Evolutionary conservation across 331 rosid species (phyloP), one percentile per base, ranked within the genome.

Genomic region (Rosa hybrid): DNA sequence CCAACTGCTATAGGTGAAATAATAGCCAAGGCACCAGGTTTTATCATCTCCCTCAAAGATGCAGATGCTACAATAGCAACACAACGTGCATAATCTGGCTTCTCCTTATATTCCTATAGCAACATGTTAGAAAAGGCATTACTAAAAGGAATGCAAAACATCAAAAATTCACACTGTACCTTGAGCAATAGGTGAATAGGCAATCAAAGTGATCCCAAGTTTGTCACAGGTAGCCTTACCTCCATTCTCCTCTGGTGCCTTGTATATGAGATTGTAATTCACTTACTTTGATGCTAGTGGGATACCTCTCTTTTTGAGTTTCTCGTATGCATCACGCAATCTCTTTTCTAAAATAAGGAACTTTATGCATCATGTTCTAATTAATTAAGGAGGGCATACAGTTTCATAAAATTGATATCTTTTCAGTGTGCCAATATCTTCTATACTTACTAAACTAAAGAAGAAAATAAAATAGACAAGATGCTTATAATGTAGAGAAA

Each of bases 31-130:
- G 92, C 98, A 77, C 99, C 97, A 72, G 98, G 99, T 85, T 96
- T 96, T 81, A 91, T 91, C 99, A 96, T 96, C 90, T 96, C 99
- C 87, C 85, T 87, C 80, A 96, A 81, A 46, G 99, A 93, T 68
- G 98, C 98, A 71, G 97, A 89, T 76, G 99, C 99, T 74, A 96
- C 98, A 21, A 93, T 96, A 77, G 98, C 99, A 81, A 96, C 99
- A 81, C 99, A 96, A 48, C 98, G 97, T 21, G 91, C 90, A 88
- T 96, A 96, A 79, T 96, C 98, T 38, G 99, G 99, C 82, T 93
- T 96, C 89, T 93, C 98, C 83, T 83, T 91, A 75, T 90, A 96
- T 74, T 96, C 99, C 97, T 96, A 88, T 46, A 48, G 57, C 74
- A 81, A 85, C 74, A 83, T 57, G 54, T 64, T 77, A 69, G 38